Percentiles rank a stretch among this genome's conserved stretches.
These are phyloP conservation scores for Colletotrichum tabaci DNA, from an alignment of 2,329 filamentous ascomycete species.

Conservation along the genomic window DNA sequence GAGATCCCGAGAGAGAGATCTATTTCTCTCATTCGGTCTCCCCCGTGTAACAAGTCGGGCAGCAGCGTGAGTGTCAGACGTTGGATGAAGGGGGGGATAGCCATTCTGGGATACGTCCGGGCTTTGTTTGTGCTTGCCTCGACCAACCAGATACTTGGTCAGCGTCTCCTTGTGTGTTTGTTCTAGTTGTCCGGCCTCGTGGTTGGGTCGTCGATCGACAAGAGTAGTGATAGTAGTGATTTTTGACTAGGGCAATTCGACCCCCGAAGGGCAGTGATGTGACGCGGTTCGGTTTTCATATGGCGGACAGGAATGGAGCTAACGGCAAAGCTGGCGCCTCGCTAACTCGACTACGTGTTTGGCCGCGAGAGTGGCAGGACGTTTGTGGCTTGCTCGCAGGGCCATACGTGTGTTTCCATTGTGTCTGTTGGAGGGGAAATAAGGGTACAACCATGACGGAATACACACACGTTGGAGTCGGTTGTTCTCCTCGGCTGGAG, in stretches of 20 bases:
- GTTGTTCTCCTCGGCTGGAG: not conserved
- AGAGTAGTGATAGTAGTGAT: not conserved
- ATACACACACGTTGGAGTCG: not conserved
- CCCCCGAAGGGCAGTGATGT: not conserved
- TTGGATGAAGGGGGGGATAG: slow-evolving; percentile 3
- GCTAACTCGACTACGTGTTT: slow-evolving; percentile 15
- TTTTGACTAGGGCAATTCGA: not conserved
- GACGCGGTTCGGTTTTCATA: slow-evolving; percentile 11
- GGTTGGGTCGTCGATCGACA: not conserved
- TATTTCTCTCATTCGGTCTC: slow-evolving; percentile 25
- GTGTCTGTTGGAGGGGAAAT: not conserved
- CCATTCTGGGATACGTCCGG: not conserved
- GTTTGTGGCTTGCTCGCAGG: slow-evolving; percentile 28
- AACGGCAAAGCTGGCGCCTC: slow-evolving; percentile 3
- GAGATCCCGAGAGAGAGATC: not conserved
- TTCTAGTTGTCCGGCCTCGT: not conserved
- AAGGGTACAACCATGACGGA: not conserved
- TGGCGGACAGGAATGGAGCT: slow-evolving; percentile 12
- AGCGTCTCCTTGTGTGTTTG: not conserved
- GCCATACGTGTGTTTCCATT: not conserved
- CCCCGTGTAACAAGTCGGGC: slow-evolving; percentile 10
- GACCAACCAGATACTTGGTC: not conserved
- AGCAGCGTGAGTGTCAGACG: slow-evolving; percentile 24
- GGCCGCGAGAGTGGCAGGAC: slow-evolving; percentile 22
- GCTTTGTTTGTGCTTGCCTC: not conserved